Evolutionary conservation across 1,284 basidiomycete genomes (phyloP).

Genomic region (Microbotryum scabiosae): DNA sequence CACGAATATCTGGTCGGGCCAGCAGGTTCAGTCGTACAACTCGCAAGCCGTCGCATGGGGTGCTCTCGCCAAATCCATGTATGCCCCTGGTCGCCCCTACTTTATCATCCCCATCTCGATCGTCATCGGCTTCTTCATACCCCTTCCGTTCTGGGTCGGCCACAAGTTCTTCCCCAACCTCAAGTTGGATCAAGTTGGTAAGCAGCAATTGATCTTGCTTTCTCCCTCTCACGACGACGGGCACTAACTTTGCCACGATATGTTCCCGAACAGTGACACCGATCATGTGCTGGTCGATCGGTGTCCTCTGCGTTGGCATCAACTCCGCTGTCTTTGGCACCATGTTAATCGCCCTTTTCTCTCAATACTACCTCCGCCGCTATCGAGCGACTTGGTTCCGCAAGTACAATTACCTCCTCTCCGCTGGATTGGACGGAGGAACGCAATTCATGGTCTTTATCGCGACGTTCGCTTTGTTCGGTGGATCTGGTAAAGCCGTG

Average conservation of each 20-base stretch:
- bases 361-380: slow-evolving; percentile 22
- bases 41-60: slow-evolving; percentile 58
- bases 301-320: slow-evolving; percentile 27
- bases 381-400: slow-evolving; percentile 31
- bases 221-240: no score
- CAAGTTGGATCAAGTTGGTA: slow-evolving; percentile 21
- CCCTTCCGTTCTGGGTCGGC: slow-evolving; percentile 52
- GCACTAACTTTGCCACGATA: no score
- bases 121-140: slow-evolving; percentile 48
- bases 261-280: slow-evolving; percentile 10
- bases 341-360: slow-evolving; percentile 14
- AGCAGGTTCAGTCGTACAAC: slow-evolving; percentile 52
- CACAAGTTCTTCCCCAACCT: slow-evolving; percentile 48
- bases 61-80: slow-evolving; percentile 53
- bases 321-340: slow-evolving; percentile 29
- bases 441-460: slow-evolving; percentile 20
- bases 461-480: slow-evolving; percentile 20
- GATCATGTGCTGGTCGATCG: slow-evolving; percentile 27
- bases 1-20: slow-evolving; percentile 46
- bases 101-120: slow-evolving; percentile 31
- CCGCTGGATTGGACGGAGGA: slow-evolving; percentile 33
- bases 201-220: background rate
- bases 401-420: slow-evolving; percentile 35
- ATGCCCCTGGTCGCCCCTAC: slow-evolving; percentile 47
- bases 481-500: slow-evolving; percentile 12